Base-by-base conservation (phyloP, 1,284 basidiomycete genomes). In the Abortiporus biennis region DNA sequence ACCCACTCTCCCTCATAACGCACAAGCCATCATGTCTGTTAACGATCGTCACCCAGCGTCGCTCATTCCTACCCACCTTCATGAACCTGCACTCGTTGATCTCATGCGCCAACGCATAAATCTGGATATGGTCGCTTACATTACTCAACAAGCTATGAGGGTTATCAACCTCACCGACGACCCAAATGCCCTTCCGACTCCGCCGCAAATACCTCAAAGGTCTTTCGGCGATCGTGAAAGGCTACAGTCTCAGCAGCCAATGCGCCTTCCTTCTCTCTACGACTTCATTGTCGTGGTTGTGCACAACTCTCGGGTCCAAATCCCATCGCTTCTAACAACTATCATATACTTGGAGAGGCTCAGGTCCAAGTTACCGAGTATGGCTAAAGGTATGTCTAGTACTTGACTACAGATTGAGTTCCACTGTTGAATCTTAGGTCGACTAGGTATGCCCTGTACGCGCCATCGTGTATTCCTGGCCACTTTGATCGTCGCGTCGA, bases 391-490 rank as follows among this genome's bases (percentile, higher is more conserved):
- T 85, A 51, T 49, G 66, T 59, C 30, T 40, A 17, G 34, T 4
- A 23, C 29, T 29, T 36, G 44, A 19, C 13, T 15, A 29, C 43
- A 43, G 20, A 36, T 45, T 40, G 42, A 38, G 35, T 24, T 42
- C 44, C 19, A 42, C 41, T 30, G 39, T 31, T 34, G 36, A 11
- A 43, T 40, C 22, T 31, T 23, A 20, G 24, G 33, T 32, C 42
- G 24, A 39, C 43, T 20, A 88, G 91, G 89, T 39, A 85, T 94
- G 74, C 80, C 87, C 19, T 95, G 90, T 65, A 94, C 94, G 4
- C 80, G 91, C 40, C 94, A 97, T 63, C 86, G 95, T 38, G 86
- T 98, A 49, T 97, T 99, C 67, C 77, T 99, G 52, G 94, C 95
- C 29, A 85, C 89, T 0, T 81, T 98, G 56, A 98, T 99, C 64